Base-by-base conservation (phyloP, 2,329 filamentous ascomycete genomes). In the Clonostachys rosea region DNA sequence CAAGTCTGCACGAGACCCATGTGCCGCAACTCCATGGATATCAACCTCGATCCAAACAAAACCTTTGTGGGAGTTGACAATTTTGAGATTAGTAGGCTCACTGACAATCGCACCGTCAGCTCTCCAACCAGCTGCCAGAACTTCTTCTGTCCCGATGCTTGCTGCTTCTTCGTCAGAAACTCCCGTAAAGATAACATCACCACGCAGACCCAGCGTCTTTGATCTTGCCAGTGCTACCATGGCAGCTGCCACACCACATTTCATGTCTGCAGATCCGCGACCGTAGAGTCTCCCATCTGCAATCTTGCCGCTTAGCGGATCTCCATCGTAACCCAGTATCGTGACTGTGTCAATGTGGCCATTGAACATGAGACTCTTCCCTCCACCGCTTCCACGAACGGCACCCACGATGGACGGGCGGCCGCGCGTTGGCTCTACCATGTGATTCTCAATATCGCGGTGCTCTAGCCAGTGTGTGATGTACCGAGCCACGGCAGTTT, bases 331-430 rank as follows among this genome's bases (percentile, higher is more conserved):
- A 3, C 72, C 73, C 6, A 62, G 53, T 0, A 72, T 52, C 6
- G 68, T 78, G 6, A 79, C 76, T 0, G 76, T 79, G 46, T 80
- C 75, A 1, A 73, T 66, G 49, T 79, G 76, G 0, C 76, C 75
- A 20, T 79, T 78, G 39, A 79, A 59, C 69, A 79, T 76, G 6
- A 79, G 54, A 2, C 60, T 71, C 48, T 71, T 71, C 6, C 74
- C 75, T 1, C 62, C 67, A 1, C 75, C 74, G 1, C 59, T 62
- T 3, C 77, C 76, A 4, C 68, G 66, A 2, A 69, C 60, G 1
- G 78, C 59, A 0, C 72, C 75, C 4, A 80, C 62, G 1, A 80
- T 62, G 0, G 76, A 80, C 1, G 77, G 76, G 0, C 76, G 65
- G 1, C 74, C 73, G 3, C 62, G 54, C 0, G 59, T 65, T 2